Conservation (phyloP, 768 basidiomycete genomes). For the Pisolithus marmoratus region DNA sequence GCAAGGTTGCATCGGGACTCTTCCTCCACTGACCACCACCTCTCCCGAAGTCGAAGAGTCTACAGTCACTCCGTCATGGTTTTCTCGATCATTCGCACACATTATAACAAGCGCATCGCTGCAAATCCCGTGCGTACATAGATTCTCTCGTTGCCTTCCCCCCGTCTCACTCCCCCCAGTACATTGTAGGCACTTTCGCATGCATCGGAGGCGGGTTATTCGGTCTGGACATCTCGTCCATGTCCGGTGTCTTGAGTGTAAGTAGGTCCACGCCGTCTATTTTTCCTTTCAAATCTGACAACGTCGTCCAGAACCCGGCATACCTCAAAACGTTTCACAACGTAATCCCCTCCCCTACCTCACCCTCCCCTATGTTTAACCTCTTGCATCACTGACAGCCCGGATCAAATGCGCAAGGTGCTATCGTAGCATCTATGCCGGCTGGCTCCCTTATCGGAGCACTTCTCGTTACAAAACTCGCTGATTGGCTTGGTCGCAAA, state of each 20-base stretch:
- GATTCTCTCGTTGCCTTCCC: neutral
- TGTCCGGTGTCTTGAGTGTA: conserved; percentile 69
- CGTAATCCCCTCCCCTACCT: conserved; percentile 7
- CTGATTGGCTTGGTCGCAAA: conserved; percentile 62
- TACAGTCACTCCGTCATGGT: too few species aligned
- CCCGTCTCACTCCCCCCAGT: conserved; percentile 34
- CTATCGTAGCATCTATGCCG: conserved; percentile 75
- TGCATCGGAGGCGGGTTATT: conserved; percentile 79
- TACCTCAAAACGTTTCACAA: conserved; percentile 21
- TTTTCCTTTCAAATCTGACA: neutral
- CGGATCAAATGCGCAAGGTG: conserved; percentile 53
- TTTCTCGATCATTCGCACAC: too few species aligned
- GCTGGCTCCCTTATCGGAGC: conserved; percentile 64
- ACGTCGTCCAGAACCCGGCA: conserved; percentile 18
- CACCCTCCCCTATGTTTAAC: neutral
- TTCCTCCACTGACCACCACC: too few species aligned
- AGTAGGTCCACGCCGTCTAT: conserved; percentile 6
- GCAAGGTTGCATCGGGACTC: too few species aligned
- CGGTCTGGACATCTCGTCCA: conserved; percentile 78
- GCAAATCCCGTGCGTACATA: conserved; percentile 44
- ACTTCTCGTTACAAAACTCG: conserved; percentile 55
- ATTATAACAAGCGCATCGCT: conserved; percentile 55
- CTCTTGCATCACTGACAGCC: conserved; percentile 29
- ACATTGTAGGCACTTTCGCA: conserved; percentile 74
- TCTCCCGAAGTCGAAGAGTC: too few species aligned